phyloP scores from a whole-genome alignment of 805 yeast genomes.

The Yueomyces sinensis region DNA sequence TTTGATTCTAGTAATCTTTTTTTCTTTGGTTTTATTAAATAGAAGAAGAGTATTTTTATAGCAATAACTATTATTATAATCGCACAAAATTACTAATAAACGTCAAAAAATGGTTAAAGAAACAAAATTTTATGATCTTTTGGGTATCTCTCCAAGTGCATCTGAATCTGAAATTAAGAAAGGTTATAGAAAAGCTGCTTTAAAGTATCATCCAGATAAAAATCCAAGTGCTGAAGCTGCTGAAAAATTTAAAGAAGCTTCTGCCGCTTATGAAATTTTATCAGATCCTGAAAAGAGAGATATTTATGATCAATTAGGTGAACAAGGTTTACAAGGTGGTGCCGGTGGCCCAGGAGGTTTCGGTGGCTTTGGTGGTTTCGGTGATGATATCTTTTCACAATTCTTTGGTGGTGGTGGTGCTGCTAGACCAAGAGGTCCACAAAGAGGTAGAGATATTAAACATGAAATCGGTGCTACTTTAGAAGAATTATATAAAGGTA shows the following conservation, averaged over 20 bases:
- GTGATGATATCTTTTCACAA: slow-evolving; percentile 39
- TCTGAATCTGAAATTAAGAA: slow-evolving; percentile 62
- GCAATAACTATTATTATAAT: no score
- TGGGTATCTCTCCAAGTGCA: slow-evolving; percentile 63
- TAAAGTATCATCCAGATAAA: slow-evolving; percentile 76
- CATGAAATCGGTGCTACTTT: slow-evolving; percentile 76
- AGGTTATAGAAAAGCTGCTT: slow-evolving; percentile 71
- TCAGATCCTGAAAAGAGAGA: slow-evolving; percentile 83
- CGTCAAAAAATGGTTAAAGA: slow-evolving; percentile 56
- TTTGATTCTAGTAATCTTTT: no score
- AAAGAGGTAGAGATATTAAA: slow-evolving; percentile 80
- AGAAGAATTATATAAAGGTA: slow-evolving; percentile 90
- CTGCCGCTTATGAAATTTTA: slow-evolving; percentile 79
- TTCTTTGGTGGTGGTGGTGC: slow-evolving; percentile 73
- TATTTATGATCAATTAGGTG: slow-evolving; percentile 79
- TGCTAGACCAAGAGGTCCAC: slow-evolving; percentile 69
- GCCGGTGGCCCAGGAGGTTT: slow-evolving; percentile 57
- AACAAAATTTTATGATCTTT: slow-evolving; percentile 59
- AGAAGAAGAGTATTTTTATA: no score
- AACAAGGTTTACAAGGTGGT: slow-evolving; percentile 76
- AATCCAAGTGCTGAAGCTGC: slow-evolving; percentile 75
- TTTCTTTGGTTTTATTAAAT: no score
- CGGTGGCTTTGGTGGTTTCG: slow-evolving; percentile 30
- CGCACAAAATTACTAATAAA: slow-evolving; percentile 8
- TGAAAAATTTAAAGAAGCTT: slow-evolving; percentile 85